Evolutionary conservation across 2,329 filamentous ascomycete species (phyloP), one percentile per base, ranked within the genome.

Genomic region (Mycosphaerelloides madeirae): DNA sequence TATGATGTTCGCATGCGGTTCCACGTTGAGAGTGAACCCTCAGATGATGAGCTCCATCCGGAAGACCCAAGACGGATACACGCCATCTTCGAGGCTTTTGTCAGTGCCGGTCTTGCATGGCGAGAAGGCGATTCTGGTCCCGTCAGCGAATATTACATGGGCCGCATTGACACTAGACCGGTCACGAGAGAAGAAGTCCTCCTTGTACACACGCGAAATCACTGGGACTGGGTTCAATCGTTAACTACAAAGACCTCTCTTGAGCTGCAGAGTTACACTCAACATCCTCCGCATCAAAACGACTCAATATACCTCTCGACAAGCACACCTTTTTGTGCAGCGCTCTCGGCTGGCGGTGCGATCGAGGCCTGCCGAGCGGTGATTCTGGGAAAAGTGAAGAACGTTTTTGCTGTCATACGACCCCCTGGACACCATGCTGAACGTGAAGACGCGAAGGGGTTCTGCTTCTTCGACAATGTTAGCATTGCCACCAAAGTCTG

Each of bases 401-500:
- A 98, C 60, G 89, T 87, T 0, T 93, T 98, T 63, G 93, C 93
- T 1, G 84, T 98, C 29, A 95, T 98, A 58, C 81, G 93, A 12
- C 93, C 93, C 2, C 93, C 93, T 0, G 93, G 93, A 0, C 93
- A 98, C 60, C 93, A 98, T 65, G 93, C 93, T 1, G 93, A 98
- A 63, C 83, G 81, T 46, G 78, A 93, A 58, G 75, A 82, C 29
- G 80, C 91, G 1, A 93, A 95, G 77, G 93, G 93, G 0, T 98
- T 98, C 62, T 98, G 93, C 65, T 79, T 97, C 47, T 97, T 97
- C 71, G 96, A 98, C 70, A 98, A 98, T 60, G 93, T 97, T 3
- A 89, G 87, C 15, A 85, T 98, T 46, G 91, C 90, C 1, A 84
- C 89, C n/a, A 84, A 81, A 48, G 85, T 90, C 11, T 96, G 90